These are phyloP conservation scores for Phytophthora meadii DNA, from an alignment of 352 stramenopile species.

Conservation along the genomic window DNA sequence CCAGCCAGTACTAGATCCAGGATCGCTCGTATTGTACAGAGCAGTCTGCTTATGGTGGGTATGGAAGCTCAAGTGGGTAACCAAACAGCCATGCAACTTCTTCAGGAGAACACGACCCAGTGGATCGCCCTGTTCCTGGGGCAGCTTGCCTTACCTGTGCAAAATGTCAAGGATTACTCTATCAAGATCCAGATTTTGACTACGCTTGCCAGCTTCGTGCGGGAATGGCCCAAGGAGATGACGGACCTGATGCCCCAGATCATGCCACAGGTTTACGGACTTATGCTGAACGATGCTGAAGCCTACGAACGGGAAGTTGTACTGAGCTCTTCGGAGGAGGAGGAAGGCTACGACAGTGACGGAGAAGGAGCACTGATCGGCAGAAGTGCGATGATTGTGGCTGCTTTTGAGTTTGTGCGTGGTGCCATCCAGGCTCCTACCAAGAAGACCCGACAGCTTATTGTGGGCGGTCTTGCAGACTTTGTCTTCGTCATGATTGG, in stretches of 20 bases:
- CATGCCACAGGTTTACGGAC: slow-evolving; percentile 70
- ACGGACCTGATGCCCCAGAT: slow-evolving; percentile 72
- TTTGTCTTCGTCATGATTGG: slow-evolving; percentile 84
- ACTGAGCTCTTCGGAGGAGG: slow-evolving; percentile 51
- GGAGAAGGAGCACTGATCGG: slow-evolving; percentile 71
- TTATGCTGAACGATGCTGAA: slow-evolving; percentile 52
- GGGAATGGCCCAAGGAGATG: slow-evolving; percentile 87
- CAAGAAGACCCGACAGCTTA: slow-evolving; percentile 78
- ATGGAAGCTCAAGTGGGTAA: slow-evolving; percentile 87
- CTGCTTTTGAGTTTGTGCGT: slow-evolving; percentile 79
- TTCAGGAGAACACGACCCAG: slow-evolving; percentile 69
- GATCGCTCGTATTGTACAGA: slow-evolving; percentile 81
- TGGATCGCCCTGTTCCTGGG: slow-evolving; percentile 80
- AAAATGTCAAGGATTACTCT: slow-evolving; percentile 61
- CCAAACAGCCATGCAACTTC: slow-evolving; percentile 52
- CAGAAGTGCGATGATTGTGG: slow-evolving; percentile 71
- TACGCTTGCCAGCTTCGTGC: slow-evolving; percentile 79
- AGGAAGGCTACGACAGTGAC: slow-evolving; percentile 84
- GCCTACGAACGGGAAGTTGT: slow-evolving; percentile 70
- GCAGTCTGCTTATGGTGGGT: slow-evolving; percentile 79
- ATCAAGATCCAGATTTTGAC: slow-evolving; percentile 84
- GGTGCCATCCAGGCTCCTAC: slow-evolving; percentile 75
- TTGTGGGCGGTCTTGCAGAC: slow-evolving; percentile 60
- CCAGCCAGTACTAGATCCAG: slow-evolving; percentile 55
- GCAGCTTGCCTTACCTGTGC: slow-evolving; percentile 51